A percentile compares a stretch with the other conserved stretches of the same genome.
These are phyloP conservation scores for Gastrolobium villosum DNA, from an alignment of 306 rosid species.

Conservation along the genomic window DNA sequence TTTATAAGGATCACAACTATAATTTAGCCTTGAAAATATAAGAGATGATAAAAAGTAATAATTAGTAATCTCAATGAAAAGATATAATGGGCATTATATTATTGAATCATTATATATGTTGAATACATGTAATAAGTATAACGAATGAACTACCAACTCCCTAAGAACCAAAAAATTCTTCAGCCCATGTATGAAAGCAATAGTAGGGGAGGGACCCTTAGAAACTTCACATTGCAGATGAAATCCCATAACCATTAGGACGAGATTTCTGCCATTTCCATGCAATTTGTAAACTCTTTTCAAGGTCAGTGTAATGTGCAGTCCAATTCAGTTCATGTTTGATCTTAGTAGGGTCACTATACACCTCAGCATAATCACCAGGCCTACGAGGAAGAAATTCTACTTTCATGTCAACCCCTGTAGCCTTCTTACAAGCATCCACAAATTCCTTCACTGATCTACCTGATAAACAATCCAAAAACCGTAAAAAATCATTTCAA, in stretches of 20 bases:
- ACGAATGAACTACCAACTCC: slow-evolving; percentile 61
- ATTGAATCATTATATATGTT: slow-evolving; percentile 58
- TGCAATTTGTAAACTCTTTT: slow-evolving; percentile 74
- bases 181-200: slow-evolving; percentile 42
- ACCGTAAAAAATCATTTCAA: no score
- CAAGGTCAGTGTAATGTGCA: slow-evolving; percentile 78
- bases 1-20: no score
- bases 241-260: slow-evolving; percentile 72
- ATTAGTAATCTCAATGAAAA: background rate
- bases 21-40: no score
- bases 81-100: slow-evolving; percentile 53
- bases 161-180: slow-evolving; percentile 51
- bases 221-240: slow-evolving; percentile 55
- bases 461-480: slow-evolving; percentile 54
- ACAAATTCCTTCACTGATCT: slow-evolving; percentile 96
- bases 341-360: slow-evolving; percentile 84
- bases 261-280: slow-evolving; percentile 96
- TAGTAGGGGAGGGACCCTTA: slow-evolving; percentile 36
- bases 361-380: slow-evolving; percentile 95
- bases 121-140: slow-evolving; percentile 74
- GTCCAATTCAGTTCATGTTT: slow-evolving; percentile 81
- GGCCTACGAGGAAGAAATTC: slow-evolving; percentile 93
- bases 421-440: slow-evolving; percentile 92
- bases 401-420: slow-evolving; percentile 81
- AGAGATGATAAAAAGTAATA: no score